Evolutionary conservation across 768 basidiomycete genomes (phyloP), one percentile per base, ranked within the genome.

Genomic region (Coprinellus micaceus): DNA sequence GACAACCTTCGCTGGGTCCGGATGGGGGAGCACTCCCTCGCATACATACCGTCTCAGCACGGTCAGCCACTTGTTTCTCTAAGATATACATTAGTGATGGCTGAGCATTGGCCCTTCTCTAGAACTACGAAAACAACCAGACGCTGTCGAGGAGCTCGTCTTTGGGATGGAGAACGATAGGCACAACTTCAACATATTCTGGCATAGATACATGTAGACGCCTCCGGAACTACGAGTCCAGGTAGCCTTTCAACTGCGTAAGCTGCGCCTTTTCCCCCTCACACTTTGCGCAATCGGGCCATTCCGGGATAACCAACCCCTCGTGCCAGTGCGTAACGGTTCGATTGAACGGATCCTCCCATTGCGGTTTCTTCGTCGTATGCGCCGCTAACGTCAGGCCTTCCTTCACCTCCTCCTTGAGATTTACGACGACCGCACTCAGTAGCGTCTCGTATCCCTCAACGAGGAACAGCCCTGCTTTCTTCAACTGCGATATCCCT

Each of bases 121-220:
- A 52, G 50, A 52, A 52, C 19, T 37, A 28, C 24, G 50, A 26
- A 30, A 39, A 11, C 4, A 19, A 17, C 10, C 33, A 3, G 50
- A 52, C n/a, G 33, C 39, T 17, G 22, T 52, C 13, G 50, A 52
- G 2, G 39, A 52, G n/a, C 24, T 52, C 19, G 30, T 52, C 11
- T 52, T 21, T 39, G 50, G 50, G 13, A 12, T 52, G 19, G 50
- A 52, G 17, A 36, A 52, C 10, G 21, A n/a, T 22, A 13, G 36
- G 3, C 50, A 52, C 39, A 21, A 36, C 11, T 37, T 19, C 19
- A 17, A 52, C 26, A 6, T 52, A 12, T 52, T 52, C 19, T 52
- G 50, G 50, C 50, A 49, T 49, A 11, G 28, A 30, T 49, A 49
- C 26, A 49, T 49, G 47, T 49, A 49, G 36, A 37, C n/a, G n/a